A percentile compares a stretch with the other conserved stretches of the same genome.
Conservation (phyloP, 768 basidiomycete genomes). For the Brasilioporus rufonigricans region DNA sequence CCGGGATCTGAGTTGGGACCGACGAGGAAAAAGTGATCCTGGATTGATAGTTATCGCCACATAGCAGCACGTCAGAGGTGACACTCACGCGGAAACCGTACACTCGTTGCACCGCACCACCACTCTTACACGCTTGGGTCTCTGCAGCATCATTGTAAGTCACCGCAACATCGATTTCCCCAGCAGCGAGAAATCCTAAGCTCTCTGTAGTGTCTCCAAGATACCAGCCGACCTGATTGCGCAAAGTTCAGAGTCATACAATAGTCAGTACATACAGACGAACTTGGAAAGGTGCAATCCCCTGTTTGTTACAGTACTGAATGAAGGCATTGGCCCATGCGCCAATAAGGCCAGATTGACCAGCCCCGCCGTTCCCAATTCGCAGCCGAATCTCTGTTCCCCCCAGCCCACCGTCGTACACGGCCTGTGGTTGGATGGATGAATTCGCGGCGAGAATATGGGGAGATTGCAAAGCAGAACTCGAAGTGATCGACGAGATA, state of each 20-base stretch:
- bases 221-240: constrained; percentile 50
- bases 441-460: background rate
- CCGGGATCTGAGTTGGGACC: constrained; percentile 50
- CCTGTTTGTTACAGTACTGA: constrained; percentile 16
- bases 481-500: constrained; percentile 1
- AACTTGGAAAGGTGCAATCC: background rate
- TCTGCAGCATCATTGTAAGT: constrained; percentile 56
- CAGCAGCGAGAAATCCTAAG: constrained; percentile 39
- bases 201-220: constrained; percentile 56
- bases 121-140: constrained; percentile 30
- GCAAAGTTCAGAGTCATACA: background rate
- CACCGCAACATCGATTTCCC: constrained; percentile 47
- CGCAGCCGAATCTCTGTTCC: constrained; percentile 38
- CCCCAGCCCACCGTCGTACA: constrained; percentile 43
- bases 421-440: constrained; percentile 19
- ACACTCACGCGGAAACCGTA: constrained; percentile 47
- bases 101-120: constrained; percentile 32
- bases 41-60: background rate
- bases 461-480: too few species aligned
- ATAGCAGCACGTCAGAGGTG: background rate
- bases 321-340: constrained; percentile 51
- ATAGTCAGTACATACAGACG: constrained; percentile 14
- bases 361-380: constrained; percentile 50
- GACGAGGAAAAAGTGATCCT: constrained; percentile 53
- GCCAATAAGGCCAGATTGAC: constrained; percentile 49